Conservation (phyloP, 441 rosid species). For the Populus tomentosa region DNA sequence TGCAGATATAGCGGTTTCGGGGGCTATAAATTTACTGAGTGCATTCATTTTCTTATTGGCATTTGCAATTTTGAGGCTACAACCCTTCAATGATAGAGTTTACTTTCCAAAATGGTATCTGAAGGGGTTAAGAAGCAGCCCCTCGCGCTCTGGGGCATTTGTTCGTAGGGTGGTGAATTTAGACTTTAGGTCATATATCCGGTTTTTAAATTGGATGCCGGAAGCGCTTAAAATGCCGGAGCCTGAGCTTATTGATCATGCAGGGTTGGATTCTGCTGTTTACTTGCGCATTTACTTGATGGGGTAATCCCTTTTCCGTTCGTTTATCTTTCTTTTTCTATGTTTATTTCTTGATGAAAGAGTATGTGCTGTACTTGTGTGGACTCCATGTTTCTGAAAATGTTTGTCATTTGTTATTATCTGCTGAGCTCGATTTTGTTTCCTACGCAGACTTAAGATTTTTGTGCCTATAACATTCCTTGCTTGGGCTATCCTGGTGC, state of each 20-base stretch:
- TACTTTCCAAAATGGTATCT: constrained; percentile 98
- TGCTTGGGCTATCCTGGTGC: constrained; percentile 81
- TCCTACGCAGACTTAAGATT: constrained; percentile 67
- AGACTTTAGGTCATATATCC: constrained; percentile 63
- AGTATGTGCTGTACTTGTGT: neutral
- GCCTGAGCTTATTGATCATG: constrained; percentile 92
- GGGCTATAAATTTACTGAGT: constrained; percentile 62
- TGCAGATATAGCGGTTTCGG: constrained; percentile 71
- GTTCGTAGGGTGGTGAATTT: constrained; percentile 66
- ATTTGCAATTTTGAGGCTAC: constrained; percentile 78
- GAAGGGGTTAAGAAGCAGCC: constrained; percentile 71
- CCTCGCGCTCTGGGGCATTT: constrained; percentile 50
- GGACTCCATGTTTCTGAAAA: neutral
- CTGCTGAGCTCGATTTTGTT: neutral
- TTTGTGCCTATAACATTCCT: constrained; percentile 78
- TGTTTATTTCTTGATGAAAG: neutral
- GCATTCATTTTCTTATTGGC: constrained; percentile 73
- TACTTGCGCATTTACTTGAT: constrained; percentile 85
- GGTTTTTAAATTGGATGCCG: constrained; percentile 93
- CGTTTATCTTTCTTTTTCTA: neutral
- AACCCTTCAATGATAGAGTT: constrained; percentile 92
- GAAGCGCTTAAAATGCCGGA: constrained; percentile 97
- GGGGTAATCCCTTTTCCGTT: constrained; percentile 43
- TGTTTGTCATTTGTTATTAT: neutral
- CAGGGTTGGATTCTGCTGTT: constrained; percentile 93